A percentile compares a stretch with the other conserved stretches of the same genome.
These are phyloP conservation scores for Whalleya microplaca DNA, from an alignment of 2,329 filamentous ascomycete genomes.

Conservation along the genomic window DNA sequence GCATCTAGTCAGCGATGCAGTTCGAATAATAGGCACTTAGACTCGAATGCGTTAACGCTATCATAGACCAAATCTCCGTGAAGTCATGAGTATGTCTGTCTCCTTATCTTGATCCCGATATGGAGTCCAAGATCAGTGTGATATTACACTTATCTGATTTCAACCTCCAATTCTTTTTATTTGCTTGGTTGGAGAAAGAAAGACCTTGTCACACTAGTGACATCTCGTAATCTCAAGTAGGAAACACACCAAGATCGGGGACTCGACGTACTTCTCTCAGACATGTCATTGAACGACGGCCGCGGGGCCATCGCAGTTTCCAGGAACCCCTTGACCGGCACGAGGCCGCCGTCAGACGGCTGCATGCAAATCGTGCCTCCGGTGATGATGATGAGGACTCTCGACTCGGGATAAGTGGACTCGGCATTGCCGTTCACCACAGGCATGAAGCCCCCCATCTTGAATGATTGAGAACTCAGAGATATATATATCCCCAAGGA, in stretches of 20 bases:
- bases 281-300: constrained; percentile 83
- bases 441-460: constrained; percentile 32
- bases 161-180: background rate
- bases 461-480: background rate
- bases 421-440: constrained; percentile 27
- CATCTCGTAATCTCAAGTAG: background rate
- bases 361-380: constrained; percentile 93
- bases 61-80: background rate
- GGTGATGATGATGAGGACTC: constrained; percentile 89
- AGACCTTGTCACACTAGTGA: constrained; percentile 13
- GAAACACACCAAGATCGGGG: background rate
- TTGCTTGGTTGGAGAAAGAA: constrained; percentile 2
- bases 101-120: background rate
- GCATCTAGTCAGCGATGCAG: constrained; percentile 7
- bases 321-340: constrained; percentile 80
- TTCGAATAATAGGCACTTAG: background rate
- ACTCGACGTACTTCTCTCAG: constrained; percentile 47
- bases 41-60: background rate
- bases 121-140: background rate
- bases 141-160: background rate
- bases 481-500: background rate
- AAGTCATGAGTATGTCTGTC: no score
- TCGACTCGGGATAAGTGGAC: constrained; percentile 66
- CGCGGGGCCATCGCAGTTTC: constrained; percentile 80
- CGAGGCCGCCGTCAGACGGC: constrained; percentile 75